Evolutionary conservation across 2,329 filamentous ascomycete genomes (phyloP).

Genomic region (Penicillium glabrum): DNA sequence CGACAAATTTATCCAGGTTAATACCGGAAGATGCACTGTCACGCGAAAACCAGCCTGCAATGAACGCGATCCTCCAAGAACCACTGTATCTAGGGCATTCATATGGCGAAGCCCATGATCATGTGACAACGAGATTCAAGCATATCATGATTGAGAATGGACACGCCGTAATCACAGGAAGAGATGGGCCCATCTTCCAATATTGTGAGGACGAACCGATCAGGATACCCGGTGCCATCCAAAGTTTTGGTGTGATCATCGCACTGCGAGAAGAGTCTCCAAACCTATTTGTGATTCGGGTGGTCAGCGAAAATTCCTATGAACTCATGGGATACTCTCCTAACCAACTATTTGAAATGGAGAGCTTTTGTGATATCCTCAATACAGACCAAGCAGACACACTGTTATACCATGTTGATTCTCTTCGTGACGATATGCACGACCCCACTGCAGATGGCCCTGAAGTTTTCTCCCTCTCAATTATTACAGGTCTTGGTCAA

Average conservation of each 20-base stretch:
- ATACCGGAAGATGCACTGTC: not conserved
- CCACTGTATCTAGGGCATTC: not conserved
- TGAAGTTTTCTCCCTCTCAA: conserved; percentile 78
- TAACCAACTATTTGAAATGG: conserved; percentile 69
- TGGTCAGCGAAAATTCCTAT: conserved; percentile 79
- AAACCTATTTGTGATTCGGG: conserved; percentile 67
- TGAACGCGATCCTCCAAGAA: not conserved
- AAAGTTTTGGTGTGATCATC: conserved; percentile 75
- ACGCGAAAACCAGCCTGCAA: not conserved
- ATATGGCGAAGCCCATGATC: conserved; percentile 39
- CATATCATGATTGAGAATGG: conserved; percentile 75
- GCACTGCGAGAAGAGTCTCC: conserved; percentile 65
- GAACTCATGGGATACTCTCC: conserved; percentile 75
- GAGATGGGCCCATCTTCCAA: conserved; percentile 69
- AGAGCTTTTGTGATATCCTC: conserved; percentile 79
- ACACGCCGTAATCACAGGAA: conserved; percentile 79
- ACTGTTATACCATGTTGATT: conserved; percentile 81
- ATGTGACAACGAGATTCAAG: conserved; percentile 73
- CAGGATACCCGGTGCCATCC: conserved; percentile 76
- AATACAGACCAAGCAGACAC: conserved; percentile 82
- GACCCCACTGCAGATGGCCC: conserved; percentile 75
- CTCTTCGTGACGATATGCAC: conserved; percentile 77
- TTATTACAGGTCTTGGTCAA: conserved; percentile 57
- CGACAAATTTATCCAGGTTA: not conserved
- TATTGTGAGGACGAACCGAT: conserved; percentile 90